Base-by-base conservation (phyloP, 345 rosid species). In the Lumnitzera racemosa region DNA sequence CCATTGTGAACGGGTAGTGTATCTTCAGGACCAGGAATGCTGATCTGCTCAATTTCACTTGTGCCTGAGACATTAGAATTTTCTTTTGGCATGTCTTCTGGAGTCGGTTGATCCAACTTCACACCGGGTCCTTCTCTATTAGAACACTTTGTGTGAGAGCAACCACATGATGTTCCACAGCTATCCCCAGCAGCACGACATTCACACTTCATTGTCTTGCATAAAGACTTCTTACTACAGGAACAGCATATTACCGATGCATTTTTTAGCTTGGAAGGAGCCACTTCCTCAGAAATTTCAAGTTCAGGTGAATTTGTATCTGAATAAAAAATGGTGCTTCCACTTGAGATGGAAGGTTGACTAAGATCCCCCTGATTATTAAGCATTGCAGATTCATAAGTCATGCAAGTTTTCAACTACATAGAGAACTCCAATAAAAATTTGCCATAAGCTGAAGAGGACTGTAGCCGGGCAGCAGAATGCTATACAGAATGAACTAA, bases 201-300 rank as follows among this genome's bases (percentile, higher is more conserved):
- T 66, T 76, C 80, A 67, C 98, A 92, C 70, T 81, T 87, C 14
- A 62, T 70, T 24, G 96, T 89, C 80, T 87, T 92, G 72, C 98
- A 92, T 60, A 67, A 66, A 17, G 97, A 92, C 61, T 64, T 75
- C 67, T 61, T 87, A 64, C 89, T 81, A 59, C 97, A 92, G 7
- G 91, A 81, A 80, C 98, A 87, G 67, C 98, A 92, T 23, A 61
- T 71, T 16, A 62, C 73, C 11, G 75, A 63, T 61, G 24, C 70
- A 50, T 52, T 66, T 70, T 69, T 52, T 55, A 62, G 72, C 3
- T 11, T 61, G 46, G 71, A 61, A 47, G 72, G 71, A 13, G 49
- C 50, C 12, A 15, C 52, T 67, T 60, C 75, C 24, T 70, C 82
- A 36, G 82, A 76, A 58, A 29, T 59, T 61, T 83, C 84, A 1